phyloP scores from a whole-genome alignment of 2,329 filamentous ascomycete genomes.

The Teratosphaeria nubilosa region DNA sequence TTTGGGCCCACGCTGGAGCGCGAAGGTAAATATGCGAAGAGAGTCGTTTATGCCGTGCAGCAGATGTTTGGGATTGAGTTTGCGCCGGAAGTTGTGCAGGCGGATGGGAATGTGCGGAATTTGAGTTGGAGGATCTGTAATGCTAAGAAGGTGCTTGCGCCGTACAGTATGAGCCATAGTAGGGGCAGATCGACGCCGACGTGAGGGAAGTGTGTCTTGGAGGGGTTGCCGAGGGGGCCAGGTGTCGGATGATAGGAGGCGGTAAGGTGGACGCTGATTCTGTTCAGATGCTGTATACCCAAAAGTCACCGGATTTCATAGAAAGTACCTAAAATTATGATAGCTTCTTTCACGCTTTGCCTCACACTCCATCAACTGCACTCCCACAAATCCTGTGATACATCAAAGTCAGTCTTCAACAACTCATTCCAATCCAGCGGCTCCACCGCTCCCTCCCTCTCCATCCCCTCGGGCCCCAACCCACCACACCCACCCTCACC shows the following conservation, averaged over 20 bases:
- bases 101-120: conserved; percentile 82
- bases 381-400: not conserved
- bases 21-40: conserved; percentile 76
- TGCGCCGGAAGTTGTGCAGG: conserved; percentile 80
- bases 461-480: not conserved
- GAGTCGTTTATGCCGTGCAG: conserved; percentile 87
- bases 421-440: not conserved
- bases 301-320: not conserved
- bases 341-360: not conserved
- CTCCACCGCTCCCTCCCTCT: not conserved
- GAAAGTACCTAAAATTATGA: not conserved
- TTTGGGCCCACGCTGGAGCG: conserved; percentile 81
- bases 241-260: not conserved
- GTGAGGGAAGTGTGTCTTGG: too few relatives aligned
- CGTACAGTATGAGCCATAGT: conserved; percentile 29
- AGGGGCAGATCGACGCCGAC: conserved; percentile 5
- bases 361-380: not conserved
- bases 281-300: not conserved
- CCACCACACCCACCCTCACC: not conserved
- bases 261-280: not conserved
- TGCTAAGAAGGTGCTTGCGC: conserved; percentile 76
- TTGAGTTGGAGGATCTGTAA: conserved; percentile 91
- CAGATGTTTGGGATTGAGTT: conserved; percentile 98
- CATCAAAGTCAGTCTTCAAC: not conserved
- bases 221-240: not conserved